Evolutionary conservation across 768 basidiomycete genomes (phyloP).

Genomic region (Sporobolomyces roseus): DNA sequence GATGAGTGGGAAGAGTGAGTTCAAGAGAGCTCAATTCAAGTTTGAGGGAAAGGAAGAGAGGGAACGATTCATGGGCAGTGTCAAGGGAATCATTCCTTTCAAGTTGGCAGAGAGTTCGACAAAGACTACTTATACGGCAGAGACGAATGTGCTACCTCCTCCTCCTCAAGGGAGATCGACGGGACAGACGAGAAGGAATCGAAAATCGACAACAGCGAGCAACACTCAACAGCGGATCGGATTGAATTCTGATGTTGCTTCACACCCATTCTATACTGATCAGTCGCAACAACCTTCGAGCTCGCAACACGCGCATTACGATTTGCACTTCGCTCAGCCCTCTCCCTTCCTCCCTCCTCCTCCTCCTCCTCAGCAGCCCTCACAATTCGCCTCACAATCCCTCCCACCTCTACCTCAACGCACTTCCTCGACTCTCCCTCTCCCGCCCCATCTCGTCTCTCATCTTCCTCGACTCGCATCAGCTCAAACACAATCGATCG

Average conservation of each 20-base stretch:
- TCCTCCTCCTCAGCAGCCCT: neutral
- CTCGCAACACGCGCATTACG: too few species aligned
- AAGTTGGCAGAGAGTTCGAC: slow-evolving; percentile 18
- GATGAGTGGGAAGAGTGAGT: neutral
- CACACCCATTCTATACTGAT: neutral
- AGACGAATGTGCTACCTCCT: neutral
- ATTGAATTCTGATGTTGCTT: neutral
- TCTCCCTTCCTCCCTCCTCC: neutral
- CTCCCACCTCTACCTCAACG: neutral
- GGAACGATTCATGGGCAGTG: slow-evolving; percentile 11
- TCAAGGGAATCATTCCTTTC: slow-evolving; percentile 13
- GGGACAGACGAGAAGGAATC: too few species aligned
- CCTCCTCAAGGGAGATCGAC: neutral
- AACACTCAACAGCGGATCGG: too few species aligned
- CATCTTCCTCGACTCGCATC: neutral
- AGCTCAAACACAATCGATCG: neutral
- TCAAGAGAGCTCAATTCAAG: slow-evolving; percentile 27
- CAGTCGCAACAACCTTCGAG: too few species aligned
- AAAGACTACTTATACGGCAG: neutral
- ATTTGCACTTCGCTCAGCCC: neutral
- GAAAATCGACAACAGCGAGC: too few species aligned
- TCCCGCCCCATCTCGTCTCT: neutral
- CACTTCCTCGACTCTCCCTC: neutral
- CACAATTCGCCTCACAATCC: neutral
- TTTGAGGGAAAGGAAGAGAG: slow-evolving; percentile 7